Conservation (phyloP, 225 moss, liverwort and hornwort species). For the Marchantia polymorpha region DNA sequence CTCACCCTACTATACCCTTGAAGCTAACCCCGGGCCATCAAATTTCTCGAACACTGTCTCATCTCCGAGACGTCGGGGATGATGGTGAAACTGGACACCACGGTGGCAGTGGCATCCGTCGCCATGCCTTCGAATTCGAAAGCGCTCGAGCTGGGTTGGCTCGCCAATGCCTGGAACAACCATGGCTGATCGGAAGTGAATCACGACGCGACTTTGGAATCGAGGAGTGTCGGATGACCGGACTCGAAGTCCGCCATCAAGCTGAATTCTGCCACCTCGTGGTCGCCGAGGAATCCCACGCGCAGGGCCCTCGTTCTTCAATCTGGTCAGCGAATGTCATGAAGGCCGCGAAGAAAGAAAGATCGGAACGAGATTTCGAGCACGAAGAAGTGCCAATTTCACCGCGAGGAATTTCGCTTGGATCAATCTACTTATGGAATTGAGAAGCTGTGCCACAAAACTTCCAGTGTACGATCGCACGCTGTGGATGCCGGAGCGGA, state of each 20-base stretch:
- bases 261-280: background rate
- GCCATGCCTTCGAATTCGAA: background rate
- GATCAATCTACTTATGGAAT: background rate
- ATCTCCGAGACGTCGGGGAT: slow-evolving; percentile 29
- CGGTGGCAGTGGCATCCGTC: background rate
- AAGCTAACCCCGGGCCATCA: too few species aligned
- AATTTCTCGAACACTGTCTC: slow-evolving; percentile 27
- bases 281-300: background rate
- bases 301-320: background rate
- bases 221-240: background rate
- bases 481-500: too few species aligned
- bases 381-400: too few species aligned
- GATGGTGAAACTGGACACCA: slow-evolving; percentile 9
- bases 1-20: too few species aligned
- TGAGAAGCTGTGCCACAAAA: background rate
- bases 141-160: background rate
- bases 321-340: background rate
- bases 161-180: background rate
- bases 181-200: background rate
- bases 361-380: background rate
- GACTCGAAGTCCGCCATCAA: slow-evolving; percentile 5
- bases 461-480: background rate
- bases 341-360: too few species aligned
- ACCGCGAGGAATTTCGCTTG: too few species aligned
- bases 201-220: slow-evolving; percentile 1